Base-by-base conservation (phyloP, 2,329 filamentous ascomycete species). In the Fusarium camptoceras region DNA sequence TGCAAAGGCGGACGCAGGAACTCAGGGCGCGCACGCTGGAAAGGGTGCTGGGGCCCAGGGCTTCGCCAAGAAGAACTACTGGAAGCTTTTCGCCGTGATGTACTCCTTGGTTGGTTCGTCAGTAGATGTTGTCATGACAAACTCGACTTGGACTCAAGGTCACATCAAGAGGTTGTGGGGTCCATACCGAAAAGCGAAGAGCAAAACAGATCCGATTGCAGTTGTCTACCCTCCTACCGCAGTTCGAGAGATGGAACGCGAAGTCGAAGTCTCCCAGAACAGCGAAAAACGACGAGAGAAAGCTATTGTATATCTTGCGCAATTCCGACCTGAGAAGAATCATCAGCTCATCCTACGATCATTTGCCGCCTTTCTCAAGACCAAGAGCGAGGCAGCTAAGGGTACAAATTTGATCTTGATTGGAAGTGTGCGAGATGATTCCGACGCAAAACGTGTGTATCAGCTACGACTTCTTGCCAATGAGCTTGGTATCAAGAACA, bases 241-340 rank as follows among this genome's bases (percentile, higher is more conserved):
- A 0, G 96, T 99, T 1, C 87, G 91, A 64, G 94, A 97, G 77
- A 86, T 99, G 20, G 89, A 93, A 75, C 83, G 88, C 30, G 90
- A 89, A 39, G 89, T 98, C 55, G 87, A 91, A 16, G 88, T 97
- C 15, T 90, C 90, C 0, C 83, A 84, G 18, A 86, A 85, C 47
- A 94, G 88, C 78, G 93, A 96, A 77, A 84, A 86, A 73, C 82
- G 83, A 53, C 89, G 96, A 37, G 86, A 93, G 69, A 90, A 89
- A 43, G 87, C 89, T 42, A 82, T 99, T 16, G 85, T 99, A 20
- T 99, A 97, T 82, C 97, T 99, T 74, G 96, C 95, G 4, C 96
- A 99, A 79, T 99, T 99, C 79, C 91, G 96, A 0, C 95, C 96
- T 0, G 96, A 99, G 80, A 99, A 99, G 85, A 97, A 98, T 79